Evolutionary conservation across 495 filamentous ascomycete species (phyloP).

Genomic region (Penicillium cataractarum): DNA sequence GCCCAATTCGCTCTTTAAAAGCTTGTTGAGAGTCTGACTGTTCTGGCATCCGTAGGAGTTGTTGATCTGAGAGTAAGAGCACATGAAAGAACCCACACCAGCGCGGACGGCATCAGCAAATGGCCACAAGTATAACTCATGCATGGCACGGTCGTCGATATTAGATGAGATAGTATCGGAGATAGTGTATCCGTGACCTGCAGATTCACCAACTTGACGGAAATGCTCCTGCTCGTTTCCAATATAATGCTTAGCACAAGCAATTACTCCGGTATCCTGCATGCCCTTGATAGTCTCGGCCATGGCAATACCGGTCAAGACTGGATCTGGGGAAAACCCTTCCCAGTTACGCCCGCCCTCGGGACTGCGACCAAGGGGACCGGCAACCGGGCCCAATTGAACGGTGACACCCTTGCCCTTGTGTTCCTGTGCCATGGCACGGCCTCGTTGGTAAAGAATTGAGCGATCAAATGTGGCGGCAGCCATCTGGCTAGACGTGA

Average conservation of each 20-base stretch:
- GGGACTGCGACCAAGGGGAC: slow-evolving; percentile 34
- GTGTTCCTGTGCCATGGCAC: slow-evolving; percentile 61
- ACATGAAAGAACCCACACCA: slow-evolving; percentile 66
- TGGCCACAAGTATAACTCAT: slow-evolving; percentile 82
- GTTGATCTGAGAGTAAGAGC: slow-evolving; percentile 70
- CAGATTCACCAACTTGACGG: slow-evolving; percentile 4
- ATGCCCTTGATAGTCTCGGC: slow-evolving; percentile 57
- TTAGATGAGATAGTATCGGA: slow-evolving; percentile 43
- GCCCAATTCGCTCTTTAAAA: slow-evolving; percentile 68
- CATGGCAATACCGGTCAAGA: slow-evolving; percentile 58
- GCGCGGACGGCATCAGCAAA: slow-evolving; percentile 69
- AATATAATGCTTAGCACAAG: slow-evolving; percentile 62
- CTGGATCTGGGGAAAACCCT: slow-evolving; percentile 68
- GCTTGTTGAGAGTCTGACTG: slow-evolving; percentile 60
- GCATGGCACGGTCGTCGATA: slow-evolving; percentile 71
- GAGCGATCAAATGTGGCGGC: slow-evolving; percentile 70
- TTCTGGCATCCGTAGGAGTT: slow-evolving; percentile 68
- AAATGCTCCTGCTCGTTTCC: slow-evolving; percentile 59
- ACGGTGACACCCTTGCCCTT: slow-evolving; percentile 53
- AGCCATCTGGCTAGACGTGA: slow-evolving; percentile 56
- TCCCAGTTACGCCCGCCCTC: slow-evolving; percentile 67
- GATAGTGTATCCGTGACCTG: slow-evolving; percentile 6
- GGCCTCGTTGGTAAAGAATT: slow-evolving; percentile 66
- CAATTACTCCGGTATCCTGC: slow-evolving; percentile 57
- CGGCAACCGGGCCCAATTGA: slow-evolving; percentile 52